Conservation (phyloP, 208 protist genomes). For the Leishmania lainsoni region DNA sequence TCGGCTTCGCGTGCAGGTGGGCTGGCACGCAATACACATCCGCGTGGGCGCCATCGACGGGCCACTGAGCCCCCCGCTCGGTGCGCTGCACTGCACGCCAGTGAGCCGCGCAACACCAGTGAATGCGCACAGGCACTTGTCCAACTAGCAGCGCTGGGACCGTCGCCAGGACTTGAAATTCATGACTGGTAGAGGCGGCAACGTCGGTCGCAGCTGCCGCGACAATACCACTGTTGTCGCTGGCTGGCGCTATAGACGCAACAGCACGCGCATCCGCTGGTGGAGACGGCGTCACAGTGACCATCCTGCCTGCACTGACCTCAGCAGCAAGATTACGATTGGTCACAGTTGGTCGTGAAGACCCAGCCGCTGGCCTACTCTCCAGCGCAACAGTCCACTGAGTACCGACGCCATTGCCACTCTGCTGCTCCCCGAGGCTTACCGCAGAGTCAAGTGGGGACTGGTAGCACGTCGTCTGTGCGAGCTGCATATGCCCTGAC, state of each 20-base stretch:
- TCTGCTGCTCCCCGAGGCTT: neutral
- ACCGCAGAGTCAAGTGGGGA: neutral
- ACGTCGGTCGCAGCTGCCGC: neutral
- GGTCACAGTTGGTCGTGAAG: neutral
- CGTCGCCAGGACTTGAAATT: slow-evolving; percentile 3
- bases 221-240: neutral
- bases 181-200: neutral
- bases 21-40: slow-evolving; percentile 19
- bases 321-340: too few relatives aligned
- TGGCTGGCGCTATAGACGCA: neutral
- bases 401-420: neutral
- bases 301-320: neutral
- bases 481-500: neutral
- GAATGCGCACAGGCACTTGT: slow-evolving; percentile 2
- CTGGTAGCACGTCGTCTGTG: neutral
- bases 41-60: slow-evolving; percentile 2
- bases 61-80: slow-evolving; percentile 9
- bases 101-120: slow-evolving; percentile 17
- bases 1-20: neutral
- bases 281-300: neutral
- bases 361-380: neutral
- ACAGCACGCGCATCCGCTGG: neutral
- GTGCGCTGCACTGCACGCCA: slow-evolving; percentile 16
- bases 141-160: neutral
- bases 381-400: neutral